Conservation (phyloP, 2,329 filamentous ascomycete species). For the Annulohypoxylon truncatum region DNA sequence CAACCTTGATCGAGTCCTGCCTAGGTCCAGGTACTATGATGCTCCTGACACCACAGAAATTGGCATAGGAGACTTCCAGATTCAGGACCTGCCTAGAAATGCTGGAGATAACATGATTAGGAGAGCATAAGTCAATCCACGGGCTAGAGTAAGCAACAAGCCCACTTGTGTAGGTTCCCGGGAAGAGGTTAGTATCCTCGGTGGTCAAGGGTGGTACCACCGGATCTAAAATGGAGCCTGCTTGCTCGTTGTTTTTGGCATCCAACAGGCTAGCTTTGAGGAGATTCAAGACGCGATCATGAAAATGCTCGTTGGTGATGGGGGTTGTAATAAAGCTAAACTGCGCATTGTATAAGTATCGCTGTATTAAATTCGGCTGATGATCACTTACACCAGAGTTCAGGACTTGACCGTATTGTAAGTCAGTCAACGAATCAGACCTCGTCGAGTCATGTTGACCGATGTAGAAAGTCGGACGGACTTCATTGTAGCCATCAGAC, state of each 20-base stretch:
- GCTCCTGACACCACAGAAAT: conserved; percentile 90
- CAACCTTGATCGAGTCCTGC: conserved; percentile 66
- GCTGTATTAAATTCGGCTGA: conserved; percentile 13
- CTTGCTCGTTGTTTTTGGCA: conserved; percentile 58
- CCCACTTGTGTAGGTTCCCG: conserved; percentile 75
- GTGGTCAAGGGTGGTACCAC: conserved; percentile 78
- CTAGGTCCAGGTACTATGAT: conserved; percentile 84
- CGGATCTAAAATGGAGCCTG: conserved; percentile 64
- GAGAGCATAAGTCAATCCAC: conserved; percentile 91
- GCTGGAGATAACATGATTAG: conserved; percentile 83
- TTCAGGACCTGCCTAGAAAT: conserved; percentile 91
- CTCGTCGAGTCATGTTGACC: conserved; percentile 79
- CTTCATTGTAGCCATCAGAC: conserved; percentile 60
- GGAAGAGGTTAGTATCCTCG: conserved; percentile 80
- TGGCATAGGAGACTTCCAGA: conserved; percentile 92
- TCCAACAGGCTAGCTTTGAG: conserved; percentile 66
- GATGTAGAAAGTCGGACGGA: conserved; percentile 70
- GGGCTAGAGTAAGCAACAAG: conserved; percentile 84
- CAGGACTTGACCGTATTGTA: conserved; percentile 74
- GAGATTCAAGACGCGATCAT: conserved; percentile 72
- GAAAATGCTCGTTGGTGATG: conserved; percentile 80
- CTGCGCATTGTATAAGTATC: conserved; percentile 55
- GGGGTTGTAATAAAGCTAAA: conserved; percentile 83
- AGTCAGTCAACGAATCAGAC: conserved; percentile 68
- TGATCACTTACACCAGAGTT: conserved; percentile 71